These are phyloP conservation scores for Carpinus viminea DNA, from an alignment of 306 rosid genomes.

Conservation along the genomic window DNA sequence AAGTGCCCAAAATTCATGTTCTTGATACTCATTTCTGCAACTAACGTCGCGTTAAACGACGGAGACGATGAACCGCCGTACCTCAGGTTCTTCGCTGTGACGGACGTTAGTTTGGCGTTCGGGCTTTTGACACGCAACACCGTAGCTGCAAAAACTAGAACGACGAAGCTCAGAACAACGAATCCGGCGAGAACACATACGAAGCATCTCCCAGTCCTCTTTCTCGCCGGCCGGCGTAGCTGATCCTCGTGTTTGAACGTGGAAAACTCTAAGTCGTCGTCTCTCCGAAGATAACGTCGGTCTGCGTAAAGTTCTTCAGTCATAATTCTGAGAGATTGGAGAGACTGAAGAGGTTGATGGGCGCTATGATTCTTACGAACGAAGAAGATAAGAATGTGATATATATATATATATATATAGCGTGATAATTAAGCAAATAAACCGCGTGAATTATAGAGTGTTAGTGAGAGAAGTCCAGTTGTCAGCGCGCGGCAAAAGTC, in stretches of 20 bases:
- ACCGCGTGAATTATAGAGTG: too few species aligned
- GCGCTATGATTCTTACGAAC: too few species aligned
- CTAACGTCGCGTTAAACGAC: conserved; percentile 11
- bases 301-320: too few species aligned
- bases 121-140: conserved; percentile 26
- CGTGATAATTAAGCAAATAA: too few species aligned
- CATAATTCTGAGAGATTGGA: too few species aligned
- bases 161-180: conserved; percentile 20
- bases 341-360: too few species aligned
- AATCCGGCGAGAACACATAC: conserved; percentile 10
- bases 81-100: neutral
- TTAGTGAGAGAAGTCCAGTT: too few species aligned
- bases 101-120: neutral
- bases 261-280: neutral
- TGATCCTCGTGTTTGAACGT: neutral
- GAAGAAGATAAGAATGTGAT: too few species aligned
- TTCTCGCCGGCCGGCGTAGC: neutral
- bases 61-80: neutral
- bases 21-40: conserved; percentile 23
- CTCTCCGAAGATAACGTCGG: neutral
- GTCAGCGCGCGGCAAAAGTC: too few species aligned
- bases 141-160: neutral
- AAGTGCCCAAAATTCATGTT: conserved; percentile 33
- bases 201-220: conserved; percentile 25
- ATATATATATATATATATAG: too few species aligned